Conservation (phyloP, 257 asterid genomes). For the Pogostemon cablin region DNA sequence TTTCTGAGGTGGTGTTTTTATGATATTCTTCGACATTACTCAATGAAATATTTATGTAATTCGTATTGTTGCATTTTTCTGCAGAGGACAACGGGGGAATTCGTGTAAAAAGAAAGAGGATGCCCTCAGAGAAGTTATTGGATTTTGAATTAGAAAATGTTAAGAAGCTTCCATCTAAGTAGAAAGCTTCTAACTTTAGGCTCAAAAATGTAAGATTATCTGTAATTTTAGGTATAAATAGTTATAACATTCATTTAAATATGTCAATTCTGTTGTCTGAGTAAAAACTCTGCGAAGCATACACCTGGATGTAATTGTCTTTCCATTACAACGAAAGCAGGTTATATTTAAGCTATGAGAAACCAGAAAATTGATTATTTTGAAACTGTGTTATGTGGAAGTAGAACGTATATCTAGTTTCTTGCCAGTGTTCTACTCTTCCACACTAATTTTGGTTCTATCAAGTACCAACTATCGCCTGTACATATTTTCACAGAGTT, state of each 20-base stretch:
- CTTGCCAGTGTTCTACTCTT: background rate
- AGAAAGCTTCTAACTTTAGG: slow-evolving; percentile 48
- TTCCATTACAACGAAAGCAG: background rate
- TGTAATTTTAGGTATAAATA: slow-evolving; percentile 25
- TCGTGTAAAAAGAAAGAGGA: slow-evolving; percentile 59
- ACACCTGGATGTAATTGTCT: slow-evolving; percentile 18
- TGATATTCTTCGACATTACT: slow-evolving; percentile 4
- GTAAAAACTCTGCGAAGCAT: slow-evolving; percentile 9
- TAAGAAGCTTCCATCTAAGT: slow-evolving; percentile 51
- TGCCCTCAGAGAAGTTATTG: slow-evolving; percentile 71
- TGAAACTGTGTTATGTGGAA: background rate
- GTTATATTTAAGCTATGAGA: slow-evolving; percentile 11
- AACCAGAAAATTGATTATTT: background rate
- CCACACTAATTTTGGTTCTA: background rate
- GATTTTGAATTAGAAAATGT: slow-evolving; percentile 58
- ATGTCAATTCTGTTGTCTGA: background rate
- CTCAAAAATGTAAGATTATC: slow-evolving; percentile 29
- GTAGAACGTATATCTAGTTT: background rate
- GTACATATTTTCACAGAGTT: background rate
- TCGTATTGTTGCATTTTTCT: slow-evolving; percentile 43
- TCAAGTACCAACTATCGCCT: background rate
- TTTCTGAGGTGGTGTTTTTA: background rate
- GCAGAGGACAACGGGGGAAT: slow-evolving; percentile 76
- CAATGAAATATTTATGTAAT: background rate
- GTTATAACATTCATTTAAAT: slow-evolving; percentile 8